phyloP scores from a whole-genome alignment of 2,329 filamentous ascomycete species.

The Neopestalotiopsis clavispora region DNA sequence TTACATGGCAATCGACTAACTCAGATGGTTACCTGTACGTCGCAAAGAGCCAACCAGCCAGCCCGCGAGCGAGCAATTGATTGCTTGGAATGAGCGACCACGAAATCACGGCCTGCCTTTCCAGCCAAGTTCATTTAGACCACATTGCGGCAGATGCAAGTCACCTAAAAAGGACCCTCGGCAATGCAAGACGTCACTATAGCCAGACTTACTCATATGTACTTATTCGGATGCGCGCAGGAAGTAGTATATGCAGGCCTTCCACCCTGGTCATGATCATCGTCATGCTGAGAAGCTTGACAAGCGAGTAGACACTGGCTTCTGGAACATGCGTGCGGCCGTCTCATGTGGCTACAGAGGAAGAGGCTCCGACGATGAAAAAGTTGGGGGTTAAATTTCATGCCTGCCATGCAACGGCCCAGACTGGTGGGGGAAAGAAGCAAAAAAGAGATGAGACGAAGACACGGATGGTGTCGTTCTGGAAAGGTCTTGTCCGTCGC shows the following conservation, averaged over 20 bases:
- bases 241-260: slow-evolving; percentile 1
- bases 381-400: neutral
- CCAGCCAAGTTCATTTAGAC: slow-evolving; percentile 4
- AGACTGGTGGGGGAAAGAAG: neutral
- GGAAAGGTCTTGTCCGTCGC: neutral
- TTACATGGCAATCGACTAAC: neutral
- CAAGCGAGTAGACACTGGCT: neutral
- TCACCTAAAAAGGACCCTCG: slow-evolving; percentile 10
- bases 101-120: neutral
- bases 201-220: neutral
- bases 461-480: slow-evolving; percentile 1
- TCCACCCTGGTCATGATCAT: neutral
- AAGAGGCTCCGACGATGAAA: neutral
- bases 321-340: neutral
- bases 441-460: neutral
- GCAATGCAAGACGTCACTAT: slow-evolving; percentile 12
- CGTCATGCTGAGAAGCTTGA: neutral
- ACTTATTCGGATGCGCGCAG: neutral
- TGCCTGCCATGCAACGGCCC: neutral
- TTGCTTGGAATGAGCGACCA: too few relatives aligned
- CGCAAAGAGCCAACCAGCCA: too few relatives aligned
- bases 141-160: slow-evolving; percentile 12
- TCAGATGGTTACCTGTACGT: neutral
- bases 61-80: too few relatives aligned
- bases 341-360: neutral